phyloP scores from a whole-genome alignment of 176 grass and related monocot species.

The Oryza glumipatula region DNA sequence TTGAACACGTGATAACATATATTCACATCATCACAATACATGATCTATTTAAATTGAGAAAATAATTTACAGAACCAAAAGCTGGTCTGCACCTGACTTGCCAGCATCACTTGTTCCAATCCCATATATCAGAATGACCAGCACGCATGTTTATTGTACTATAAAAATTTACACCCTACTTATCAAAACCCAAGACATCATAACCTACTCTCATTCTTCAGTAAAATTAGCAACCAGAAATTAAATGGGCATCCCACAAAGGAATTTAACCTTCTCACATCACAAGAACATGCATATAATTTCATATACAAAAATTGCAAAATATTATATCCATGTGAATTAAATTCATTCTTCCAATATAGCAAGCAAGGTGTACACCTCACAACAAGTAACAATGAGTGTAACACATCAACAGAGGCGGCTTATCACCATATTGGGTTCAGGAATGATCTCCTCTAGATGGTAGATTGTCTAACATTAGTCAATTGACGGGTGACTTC shows the following conservation, averaged over 20 bases:
- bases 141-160: neutral
- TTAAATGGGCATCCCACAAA: neutral
- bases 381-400: neutral
- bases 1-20: too few species aligned
- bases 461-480: neutral
- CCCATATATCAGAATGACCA: neutral
- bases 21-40: too few species aligned
- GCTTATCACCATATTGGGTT: slow-evolving; percentile 5
- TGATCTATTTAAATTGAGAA: too few species aligned
- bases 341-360: neutral
- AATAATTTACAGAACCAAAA: neutral
- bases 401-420: neutral
- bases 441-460: neutral
- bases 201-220: neutral
- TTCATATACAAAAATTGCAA: neutral
- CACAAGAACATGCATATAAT: slow-evolving; percentile 1
- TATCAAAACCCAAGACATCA: slow-evolving; percentile 12
- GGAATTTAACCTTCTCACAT: neutral
- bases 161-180: neutral
- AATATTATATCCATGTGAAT: neutral
- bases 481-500: neutral
- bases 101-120: slow-evolving; percentile 18
- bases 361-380: neutral
- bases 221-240: neutral
- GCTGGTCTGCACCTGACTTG: neutral